A percentile compares a stretch with the other conserved stretches of the same genome.
Evolutionary conservation across 2,329 filamentous ascomycete species (phyloP).

Genomic region (Parafenestella ontariensis): DNA sequence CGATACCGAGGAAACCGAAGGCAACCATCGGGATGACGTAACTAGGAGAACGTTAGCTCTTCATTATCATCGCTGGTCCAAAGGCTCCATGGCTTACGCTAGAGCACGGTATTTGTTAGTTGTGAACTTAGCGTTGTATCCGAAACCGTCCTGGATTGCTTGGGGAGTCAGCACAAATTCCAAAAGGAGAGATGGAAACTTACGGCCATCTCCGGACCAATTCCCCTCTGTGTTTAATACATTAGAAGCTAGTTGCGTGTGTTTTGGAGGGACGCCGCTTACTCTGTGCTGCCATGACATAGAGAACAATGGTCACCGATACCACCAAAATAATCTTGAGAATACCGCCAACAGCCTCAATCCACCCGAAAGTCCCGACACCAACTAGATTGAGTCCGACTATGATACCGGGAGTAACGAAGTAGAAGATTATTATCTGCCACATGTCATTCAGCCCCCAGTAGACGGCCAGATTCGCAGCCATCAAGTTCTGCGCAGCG

Average conservation of each 20-base stretch:
- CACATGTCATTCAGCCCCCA: neutral
- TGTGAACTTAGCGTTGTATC: neutral
- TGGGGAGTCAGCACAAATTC: neutral
- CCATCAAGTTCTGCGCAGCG: neutral
- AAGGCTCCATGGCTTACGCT: neutral
- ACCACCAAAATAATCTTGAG: neutral
- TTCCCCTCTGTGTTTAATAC: neutral
- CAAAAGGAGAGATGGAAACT: neutral
- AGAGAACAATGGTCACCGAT: neutral
- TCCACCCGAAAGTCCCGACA: neutral
- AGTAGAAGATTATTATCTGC: neutral
- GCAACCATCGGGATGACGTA: neutral
- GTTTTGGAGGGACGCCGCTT: neutral
- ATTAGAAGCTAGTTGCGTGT: neutral
- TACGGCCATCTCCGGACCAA: neutral
- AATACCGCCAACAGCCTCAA: neutral
- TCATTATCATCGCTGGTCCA: neutral
- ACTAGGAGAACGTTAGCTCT: neutral
- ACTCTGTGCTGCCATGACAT: neutral
- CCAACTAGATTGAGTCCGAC: neutral
- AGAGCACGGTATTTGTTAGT: neutral
- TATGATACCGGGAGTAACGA: neutral
- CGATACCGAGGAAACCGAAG: neutral
- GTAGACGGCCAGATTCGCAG: neutral
- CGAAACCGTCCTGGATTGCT: neutral